Conservation (phyloP, 805 yeast species). For the Candida ortonii region DNA sequence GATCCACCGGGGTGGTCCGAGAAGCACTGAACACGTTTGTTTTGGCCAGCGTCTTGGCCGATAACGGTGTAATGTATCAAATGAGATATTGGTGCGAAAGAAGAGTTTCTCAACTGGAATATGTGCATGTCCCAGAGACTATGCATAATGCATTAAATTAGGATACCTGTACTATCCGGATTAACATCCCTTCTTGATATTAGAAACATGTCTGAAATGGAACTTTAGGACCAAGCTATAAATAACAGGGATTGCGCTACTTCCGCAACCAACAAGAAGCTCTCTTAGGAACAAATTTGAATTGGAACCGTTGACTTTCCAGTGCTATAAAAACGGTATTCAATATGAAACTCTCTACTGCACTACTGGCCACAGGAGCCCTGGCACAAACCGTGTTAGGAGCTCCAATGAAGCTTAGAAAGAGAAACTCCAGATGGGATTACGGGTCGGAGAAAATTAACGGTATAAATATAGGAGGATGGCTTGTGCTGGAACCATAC, state of each 20-base stretch:
- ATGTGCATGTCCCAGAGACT: too few species aligned
- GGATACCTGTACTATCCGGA: neutral
- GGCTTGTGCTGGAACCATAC: slow-evolving; percentile 85
- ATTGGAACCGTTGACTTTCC: neutral
- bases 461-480: slow-evolving; percentile 87
- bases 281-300: too few species aligned
- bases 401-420: slow-evolving; percentile 28
- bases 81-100: too few species aligned
- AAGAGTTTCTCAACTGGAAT: too few species aligned
- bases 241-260: too few species aligned
- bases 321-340: neutral
- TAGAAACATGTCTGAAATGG: slow-evolving; percentile 2
- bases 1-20: too few species aligned
- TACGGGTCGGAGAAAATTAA: slow-evolving; percentile 30
- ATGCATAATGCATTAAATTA: too few species aligned
- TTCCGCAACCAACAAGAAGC: too few species aligned
- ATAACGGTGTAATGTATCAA: too few species aligned
- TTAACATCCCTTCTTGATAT: neutral
- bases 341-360: slow-evolving; percentile 14
- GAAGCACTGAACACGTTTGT: too few species aligned
- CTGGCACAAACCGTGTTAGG: slow-evolving; percentile 14
- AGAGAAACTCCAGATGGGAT: slow-evolving; percentile 33
- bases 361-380: slow-evolving; percentile 1
- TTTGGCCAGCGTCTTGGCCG: too few species aligned
- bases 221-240: too few species aligned